Evolutionary conservation across 495 filamentous ascomycete genomes (phyloP), one percentile per base, ranked within the genome.

Genomic region (Podospora conica): DNA sequence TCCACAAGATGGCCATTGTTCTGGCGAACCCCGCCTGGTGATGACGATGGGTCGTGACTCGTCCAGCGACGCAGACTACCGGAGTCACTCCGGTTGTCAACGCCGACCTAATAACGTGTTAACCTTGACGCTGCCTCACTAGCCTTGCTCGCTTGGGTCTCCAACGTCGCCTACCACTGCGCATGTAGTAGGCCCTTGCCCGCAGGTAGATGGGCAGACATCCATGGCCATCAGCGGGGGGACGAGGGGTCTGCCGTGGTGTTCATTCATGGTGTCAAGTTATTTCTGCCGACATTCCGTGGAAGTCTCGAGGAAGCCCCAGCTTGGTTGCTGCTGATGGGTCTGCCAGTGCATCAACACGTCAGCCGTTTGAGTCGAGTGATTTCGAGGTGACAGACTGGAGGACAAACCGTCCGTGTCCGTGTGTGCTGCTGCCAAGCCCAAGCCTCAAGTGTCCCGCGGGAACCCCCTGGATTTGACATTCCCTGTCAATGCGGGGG

Each of bases 311-410:
- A 33, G 1, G 15, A 48, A 48, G 40, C 40, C n/a, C 40, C 55
- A 24, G 11, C 23, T 15, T 25, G 22, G 27, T 18, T 18, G 15
- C 20, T 18, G 40, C 24, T 3, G 12, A 24, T 48, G 53, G 57
- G 53, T 64, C 68, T 8, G 15, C 6, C 68, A 69, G 64, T 66
- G 56, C 64, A 69, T 69, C 68, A 69, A 66, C 68, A 69, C 68
- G 68, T 69, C 62, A 62, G 64, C 64, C 11, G 63, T 64, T 64
- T 66, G 64, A 66, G 65, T 27, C 55, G 40, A 48, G 0, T 48
- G 40, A 48, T 57, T 48, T 48, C 18, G n/a, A n/a, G 40, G 12
- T 57, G 55, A 15, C 22, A 15, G 55, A 22, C 22, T 25, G 55
- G 12, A 31, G 29, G 40, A n/a, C 40, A 48, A 48, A 48, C 40